Evolutionary conservation across 257 asterid genomes (phyloP).

Genomic region (Capsicum chinense): DNA sequence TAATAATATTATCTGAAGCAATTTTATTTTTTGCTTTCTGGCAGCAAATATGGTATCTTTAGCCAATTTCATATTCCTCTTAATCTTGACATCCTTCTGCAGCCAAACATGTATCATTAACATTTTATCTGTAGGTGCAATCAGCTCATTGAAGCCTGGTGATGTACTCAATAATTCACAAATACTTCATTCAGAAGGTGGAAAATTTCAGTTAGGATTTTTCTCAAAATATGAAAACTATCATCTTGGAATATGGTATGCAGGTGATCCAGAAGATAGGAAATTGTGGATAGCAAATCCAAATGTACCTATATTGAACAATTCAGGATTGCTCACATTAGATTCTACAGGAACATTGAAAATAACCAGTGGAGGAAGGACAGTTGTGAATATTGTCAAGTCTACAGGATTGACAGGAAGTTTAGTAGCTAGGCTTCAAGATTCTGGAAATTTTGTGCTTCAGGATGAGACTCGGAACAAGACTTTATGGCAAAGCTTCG

Average conservation of each 20-base stretch:
- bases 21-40: not conserved
- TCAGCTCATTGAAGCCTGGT: not conserved
- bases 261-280: not conserved
- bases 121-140: not conserved
- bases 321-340: not conserved
- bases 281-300: not conserved
- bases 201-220: not conserved
- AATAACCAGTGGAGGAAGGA: not conserved
- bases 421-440: not conserved
- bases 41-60: not conserved
- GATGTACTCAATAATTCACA: not conserved
- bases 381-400: not conserved
- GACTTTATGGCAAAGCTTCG: not conserved
- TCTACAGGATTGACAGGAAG: not conserved
- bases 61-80: not conserved
- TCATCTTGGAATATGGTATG: not conserved
- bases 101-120: not conserved
- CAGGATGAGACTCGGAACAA: not conserved
- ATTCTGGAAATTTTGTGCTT: not conserved
- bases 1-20: not conserved
- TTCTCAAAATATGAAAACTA: not conserved
- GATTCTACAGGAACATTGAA: not conserved
- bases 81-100: not conserved
- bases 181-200: not conserved
- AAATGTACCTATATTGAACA: not conserved